Conservation (phyloP, 352 stramenopile genomes). For the Phytophthora megakarya region DNA sequence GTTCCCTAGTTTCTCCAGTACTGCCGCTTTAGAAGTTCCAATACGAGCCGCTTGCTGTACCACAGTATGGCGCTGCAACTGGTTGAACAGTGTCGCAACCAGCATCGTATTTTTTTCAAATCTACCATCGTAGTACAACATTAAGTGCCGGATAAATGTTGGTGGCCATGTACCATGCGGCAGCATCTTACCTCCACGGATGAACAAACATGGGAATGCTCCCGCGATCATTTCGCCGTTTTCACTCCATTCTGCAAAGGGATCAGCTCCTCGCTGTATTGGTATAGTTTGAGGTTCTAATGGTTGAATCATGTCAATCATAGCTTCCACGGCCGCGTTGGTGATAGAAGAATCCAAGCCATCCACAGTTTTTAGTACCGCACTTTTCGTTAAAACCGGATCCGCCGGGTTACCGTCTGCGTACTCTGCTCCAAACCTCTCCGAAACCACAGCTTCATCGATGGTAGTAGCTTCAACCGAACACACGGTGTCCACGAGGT, state of each 20-base stretch:
- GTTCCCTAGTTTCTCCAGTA: not conserved
- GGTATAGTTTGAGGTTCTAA: not conserved
- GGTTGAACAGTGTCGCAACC: too few species aligned
- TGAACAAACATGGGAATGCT: not conserved
- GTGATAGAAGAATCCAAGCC: not conserved
- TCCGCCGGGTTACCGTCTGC: too few species aligned
- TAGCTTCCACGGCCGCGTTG: conserved; percentile 4
- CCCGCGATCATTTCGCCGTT: conserved; percentile 16
- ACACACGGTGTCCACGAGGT: too few species aligned
- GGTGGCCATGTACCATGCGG: too few species aligned
- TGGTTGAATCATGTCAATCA: not conserved
- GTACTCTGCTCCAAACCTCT: too few species aligned
- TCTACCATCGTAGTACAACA: too few species aligned
- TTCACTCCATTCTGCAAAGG: conserved; percentile 2
- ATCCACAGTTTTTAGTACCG: not conserved
- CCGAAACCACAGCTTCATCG: too few species aligned
- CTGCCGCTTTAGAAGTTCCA: not conserved
- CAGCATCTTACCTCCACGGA: too few species aligned
- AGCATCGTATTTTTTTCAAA: too few species aligned
- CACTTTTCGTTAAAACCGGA: not conserved
- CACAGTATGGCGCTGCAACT: not conserved
- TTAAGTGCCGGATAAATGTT: too few species aligned
- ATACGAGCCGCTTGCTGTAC: not conserved
- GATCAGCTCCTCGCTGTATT: not conserved
- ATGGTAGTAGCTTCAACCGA: too few species aligned